These are phyloP conservation scores for Gynostemma pentaphyllum DNA, from an alignment of 306 rosid species.

Conservation along the genomic window DNA sequence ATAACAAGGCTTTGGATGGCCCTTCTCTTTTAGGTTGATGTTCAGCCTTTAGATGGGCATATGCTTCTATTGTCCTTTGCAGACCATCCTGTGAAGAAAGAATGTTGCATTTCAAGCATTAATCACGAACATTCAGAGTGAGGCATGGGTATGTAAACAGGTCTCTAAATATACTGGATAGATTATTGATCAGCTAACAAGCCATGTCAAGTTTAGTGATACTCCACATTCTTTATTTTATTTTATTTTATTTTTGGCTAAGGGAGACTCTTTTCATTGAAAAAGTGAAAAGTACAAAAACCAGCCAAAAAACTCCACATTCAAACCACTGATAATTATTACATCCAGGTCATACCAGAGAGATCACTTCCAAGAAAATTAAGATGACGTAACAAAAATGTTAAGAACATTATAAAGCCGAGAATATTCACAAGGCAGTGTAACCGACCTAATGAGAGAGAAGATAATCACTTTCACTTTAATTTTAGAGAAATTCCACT, in stretches of 20 bases:
- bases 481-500: too few relatives aligned
- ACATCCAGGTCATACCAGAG: too few relatives aligned
- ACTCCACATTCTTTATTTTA: not conserved
- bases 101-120: constrained; percentile 1
- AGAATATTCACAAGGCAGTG: not conserved
- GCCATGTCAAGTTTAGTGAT: not conserved
- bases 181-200: not conserved
- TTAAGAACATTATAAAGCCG: not conserved
- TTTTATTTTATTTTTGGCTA: too few relatives aligned
- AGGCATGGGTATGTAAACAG: not conserved
- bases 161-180: not conserved
- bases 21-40: constrained; percentile 50
- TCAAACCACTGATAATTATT: too few relatives aligned
- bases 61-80: constrained; percentile 71
- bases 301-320: not conserved
- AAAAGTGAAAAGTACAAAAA: constrained; percentile 1
- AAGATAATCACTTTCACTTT: not conserved
- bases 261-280: too few relatives aligned
- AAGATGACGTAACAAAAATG: not conserved
- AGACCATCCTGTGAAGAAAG: constrained; percentile 67
- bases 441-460: not conserved
- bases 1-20: constrained; percentile 69
- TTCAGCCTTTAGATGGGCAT: constrained; percentile 69
- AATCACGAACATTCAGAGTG: not conserved
- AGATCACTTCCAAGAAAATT: not conserved